phyloP scores from a whole-genome alignment of 2,329 filamentous ascomycete genomes.

The Rachicladosporium sp. region DNA sequence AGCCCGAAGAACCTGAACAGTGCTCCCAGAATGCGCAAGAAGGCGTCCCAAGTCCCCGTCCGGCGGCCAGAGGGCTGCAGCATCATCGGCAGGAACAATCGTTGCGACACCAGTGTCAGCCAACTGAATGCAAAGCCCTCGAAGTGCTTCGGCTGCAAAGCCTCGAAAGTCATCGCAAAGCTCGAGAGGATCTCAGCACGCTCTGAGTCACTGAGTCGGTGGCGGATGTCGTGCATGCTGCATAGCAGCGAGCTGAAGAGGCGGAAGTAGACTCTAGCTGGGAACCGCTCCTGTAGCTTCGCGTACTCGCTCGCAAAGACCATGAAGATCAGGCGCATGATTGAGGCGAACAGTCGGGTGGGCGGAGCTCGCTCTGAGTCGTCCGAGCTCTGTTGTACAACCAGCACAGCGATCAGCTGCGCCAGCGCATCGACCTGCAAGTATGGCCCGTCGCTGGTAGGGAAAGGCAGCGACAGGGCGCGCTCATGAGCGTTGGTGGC shows the following conservation, averaged over 20 bases:
- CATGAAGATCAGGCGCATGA: constrained; percentile 51
- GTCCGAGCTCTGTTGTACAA: constrained; percentile 49
- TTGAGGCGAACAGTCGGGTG: constrained; percentile 4
- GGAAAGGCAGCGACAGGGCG: constrained; percentile 46
- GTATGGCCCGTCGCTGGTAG: constrained; percentile 48
- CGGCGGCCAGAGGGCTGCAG: constrained; percentile 36
- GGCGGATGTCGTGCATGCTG: constrained; percentile 40
- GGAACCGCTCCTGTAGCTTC: constrained; percentile 68
- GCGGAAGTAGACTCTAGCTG: constrained; percentile 81
- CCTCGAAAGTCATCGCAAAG: constrained; percentile 58
- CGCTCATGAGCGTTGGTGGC: constrained; percentile 70
- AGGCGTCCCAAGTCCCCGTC: constrained; percentile 57
- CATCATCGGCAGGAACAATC: constrained; percentile 69
- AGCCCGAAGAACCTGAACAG: constrained; percentile 47
- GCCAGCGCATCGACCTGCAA: constrained; percentile 68
- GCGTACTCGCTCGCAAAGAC: constrained; percentile 77
- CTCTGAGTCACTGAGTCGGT: constrained; percentile 14
- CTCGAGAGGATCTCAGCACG: constrained; percentile 54
- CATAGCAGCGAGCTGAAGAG: constrained; percentile 75
- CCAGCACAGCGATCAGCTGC: constrained; percentile 64
- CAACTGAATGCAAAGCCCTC: constrained; percentile 78
- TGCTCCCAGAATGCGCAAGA: constrained; percentile 48
- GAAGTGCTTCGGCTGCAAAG: constrained; percentile 63
- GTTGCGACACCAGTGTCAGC: constrained; percentile 71
- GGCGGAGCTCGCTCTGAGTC: constrained; percentile 2